phyloP scores from a whole-genome alignment of 1,284 basidiomycete species.

The Bondarzewia mesenterica region DNA sequence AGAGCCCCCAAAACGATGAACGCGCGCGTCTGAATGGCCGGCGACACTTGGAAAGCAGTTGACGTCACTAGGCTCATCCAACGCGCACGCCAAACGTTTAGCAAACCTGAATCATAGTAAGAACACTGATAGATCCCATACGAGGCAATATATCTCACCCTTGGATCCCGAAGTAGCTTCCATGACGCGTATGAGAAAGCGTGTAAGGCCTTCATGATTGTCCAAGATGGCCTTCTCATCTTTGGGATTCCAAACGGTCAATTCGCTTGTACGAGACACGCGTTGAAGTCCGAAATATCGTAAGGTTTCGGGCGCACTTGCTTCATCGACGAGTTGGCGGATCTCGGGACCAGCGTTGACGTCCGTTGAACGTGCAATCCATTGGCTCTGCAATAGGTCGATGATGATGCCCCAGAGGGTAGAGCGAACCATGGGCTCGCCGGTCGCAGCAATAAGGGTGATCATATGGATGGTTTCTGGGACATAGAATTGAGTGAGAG shows the following conservation, averaged over 20 bases:
- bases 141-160: constrained; percentile 37
- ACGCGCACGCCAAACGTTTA: constrained; percentile 88
- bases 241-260: constrained; percentile 42
- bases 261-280: constrained; percentile 56
- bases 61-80: constrained; percentile 93
- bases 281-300: constrained; percentile 68
- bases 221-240: constrained; percentile 60
- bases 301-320: constrained; percentile 48
- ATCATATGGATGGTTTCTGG: constrained; percentile 79
- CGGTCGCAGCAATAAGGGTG: constrained; percentile 66
- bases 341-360: constrained; percentile 44
- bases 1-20: constrained; percentile 82
- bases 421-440: constrained; percentile 66
- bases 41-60: constrained; percentile 89
- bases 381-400: constrained; percentile 74
- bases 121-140: constrained; percentile 1
- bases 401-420: constrained; percentile 77
- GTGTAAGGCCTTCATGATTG: constrained; percentile 58
- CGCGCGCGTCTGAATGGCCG: constrained; percentile 83
- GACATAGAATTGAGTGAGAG: constrained; percentile 70
- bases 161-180: constrained; percentile 57
- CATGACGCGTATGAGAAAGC: constrained; percentile 59
- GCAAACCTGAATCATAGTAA: constrained; percentile 48
- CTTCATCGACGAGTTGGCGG: constrained; percentile 53
- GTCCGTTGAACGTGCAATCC: constrained; percentile 52